Conservation (phyloP, 1,284 basidiomycete species). For the Trametes polyzona region DNA sequence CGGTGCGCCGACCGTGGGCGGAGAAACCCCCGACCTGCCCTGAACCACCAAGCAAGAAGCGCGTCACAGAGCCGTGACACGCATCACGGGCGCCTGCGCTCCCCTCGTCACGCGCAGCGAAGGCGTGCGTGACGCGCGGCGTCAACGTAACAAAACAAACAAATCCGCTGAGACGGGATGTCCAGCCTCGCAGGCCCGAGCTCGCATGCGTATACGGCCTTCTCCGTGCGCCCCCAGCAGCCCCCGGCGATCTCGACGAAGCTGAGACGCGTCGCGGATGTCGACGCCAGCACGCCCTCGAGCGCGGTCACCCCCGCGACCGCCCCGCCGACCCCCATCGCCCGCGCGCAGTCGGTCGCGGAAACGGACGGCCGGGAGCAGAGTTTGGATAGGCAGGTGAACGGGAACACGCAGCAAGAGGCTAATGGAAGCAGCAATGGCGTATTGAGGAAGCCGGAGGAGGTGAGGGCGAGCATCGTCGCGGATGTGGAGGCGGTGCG, state of each 20-base stretch:
- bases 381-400: conserved; percentile 12
- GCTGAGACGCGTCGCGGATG: conserved; percentile 22
- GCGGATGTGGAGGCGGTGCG: conserved; percentile 32
- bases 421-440: background rate
- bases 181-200: conserved; percentile 46
- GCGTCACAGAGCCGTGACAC: background rate
- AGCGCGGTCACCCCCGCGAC: conserved; percentile 18
- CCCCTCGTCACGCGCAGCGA: conserved; percentile 48
- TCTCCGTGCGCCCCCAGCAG: conserved; percentile 20
- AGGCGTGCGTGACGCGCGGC: conserved; percentile 30
- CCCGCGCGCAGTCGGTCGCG: conserved; percentile 16
- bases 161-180: conserved; percentile 46
- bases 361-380: conserved; percentile 16
- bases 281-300: conserved; percentile 9
- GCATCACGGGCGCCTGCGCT: conserved; percentile 15
- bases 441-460: background rate
- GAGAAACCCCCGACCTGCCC: conserved; percentile 42
- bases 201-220: conserved; percentile 38
- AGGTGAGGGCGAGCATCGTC: conserved; percentile 12
- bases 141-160: conserved; percentile 58
- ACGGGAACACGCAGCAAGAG: conserved; percentile 2
- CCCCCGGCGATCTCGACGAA: conserved; percentile 22
- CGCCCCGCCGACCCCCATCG: conserved; percentile 21
- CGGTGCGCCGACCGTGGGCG: background rate
- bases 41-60: conserved; percentile 38